phyloP scores from a whole-genome alignment of 768 basidiomycete genomes.

The Kwoniella sp. region DNA sequence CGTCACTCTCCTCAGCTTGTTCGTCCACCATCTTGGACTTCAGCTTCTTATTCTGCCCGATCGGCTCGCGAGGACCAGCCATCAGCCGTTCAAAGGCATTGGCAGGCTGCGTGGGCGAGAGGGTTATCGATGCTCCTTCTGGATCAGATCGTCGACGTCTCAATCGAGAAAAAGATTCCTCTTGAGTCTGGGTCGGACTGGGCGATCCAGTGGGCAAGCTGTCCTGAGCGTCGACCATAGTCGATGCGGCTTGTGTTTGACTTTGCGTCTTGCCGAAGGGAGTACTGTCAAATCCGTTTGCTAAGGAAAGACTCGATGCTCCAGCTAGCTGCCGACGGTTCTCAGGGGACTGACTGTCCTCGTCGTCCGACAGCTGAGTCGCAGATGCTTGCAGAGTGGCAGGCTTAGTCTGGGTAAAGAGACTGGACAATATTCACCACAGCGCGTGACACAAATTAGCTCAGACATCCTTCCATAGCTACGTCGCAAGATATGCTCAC shows the following conservation, averaged over 20 bases:
- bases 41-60: constrained; percentile 9
- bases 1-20: constrained; percentile 52
- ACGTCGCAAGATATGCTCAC: constrained; percentile 25
- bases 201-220: not conserved
- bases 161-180: constrained; percentile 13
- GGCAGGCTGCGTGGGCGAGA: constrained; percentile 20
- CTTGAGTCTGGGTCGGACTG: constrained; percentile 32
- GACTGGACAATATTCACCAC: not conserved
- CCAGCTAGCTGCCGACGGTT: constrained; percentile 10
- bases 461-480: too few species aligned
- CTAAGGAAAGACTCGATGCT: constrained; percentile 8
- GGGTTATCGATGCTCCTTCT: not conserved
- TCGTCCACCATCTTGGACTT: constrained; percentile 39
- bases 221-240: not conserved
- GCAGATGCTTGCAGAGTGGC: not conserved
- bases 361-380: constrained; percentile 11
- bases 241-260: constrained; percentile 4
- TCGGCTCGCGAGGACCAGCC: constrained; percentile 18
- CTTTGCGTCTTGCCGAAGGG: constrained; percentile 21
- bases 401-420: constrained; percentile 53
- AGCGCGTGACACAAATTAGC: too few species aligned
- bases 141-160: constrained; percentile 9
- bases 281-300: constrained; percentile 3
- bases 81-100: constrained; percentile 35
- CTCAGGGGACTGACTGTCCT: constrained; percentile 7